Base-by-base conservation (phyloP, 306 rosid species). In the Nissolia schottii region DNA sequence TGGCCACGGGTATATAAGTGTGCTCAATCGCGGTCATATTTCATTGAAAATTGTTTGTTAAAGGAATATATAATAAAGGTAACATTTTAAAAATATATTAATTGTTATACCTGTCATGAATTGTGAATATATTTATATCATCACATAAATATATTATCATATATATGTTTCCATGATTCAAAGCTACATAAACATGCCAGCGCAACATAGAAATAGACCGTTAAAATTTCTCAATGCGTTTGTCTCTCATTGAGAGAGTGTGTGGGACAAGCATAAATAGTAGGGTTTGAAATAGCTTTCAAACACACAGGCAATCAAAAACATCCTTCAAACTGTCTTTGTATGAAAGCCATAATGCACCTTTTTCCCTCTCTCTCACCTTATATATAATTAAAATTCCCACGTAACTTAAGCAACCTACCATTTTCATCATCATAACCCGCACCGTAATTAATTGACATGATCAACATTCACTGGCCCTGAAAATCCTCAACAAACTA, bases 271-370 rank as follows among this genome's bases (percentile, higher is more conserved):
- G 81, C 64, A 79, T 10, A 64, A 68, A 72, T 12, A 56, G 85
- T 69, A 84, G 77, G 88, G 73, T 85, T 86, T 77, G 81, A 73
- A 86, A 84, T 76, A 75, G 88, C 91, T 85, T 84, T 87, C 87
- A 71, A 76, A 77, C 83, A 81, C 82, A 70, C 40, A 50, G 64
- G 38, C 85, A 78, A 82, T 70, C 77, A 74, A 79, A 72, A 77
- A 82, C 79, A 66, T 60, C 82, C 72, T 67, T 77, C 78, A 71
- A 84, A 81, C 67, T 74, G 84, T 87, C 89, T 71, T 35, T 79
- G 8, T 87, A 76, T 87, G 93, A 87, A 90, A 90, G 84, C 84
- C 85, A 86, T 87, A 27, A 87, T 74, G 34, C 22, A 87, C 96
- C 89, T 87, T 87, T 79, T 61, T 84, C n/a, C n/a, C 81, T 46